These are phyloP conservation scores for Arthrocladium fulminans DNA, from an alignment of 2,329 filamentous ascomycete species.

Conservation along the genomic window DNA sequence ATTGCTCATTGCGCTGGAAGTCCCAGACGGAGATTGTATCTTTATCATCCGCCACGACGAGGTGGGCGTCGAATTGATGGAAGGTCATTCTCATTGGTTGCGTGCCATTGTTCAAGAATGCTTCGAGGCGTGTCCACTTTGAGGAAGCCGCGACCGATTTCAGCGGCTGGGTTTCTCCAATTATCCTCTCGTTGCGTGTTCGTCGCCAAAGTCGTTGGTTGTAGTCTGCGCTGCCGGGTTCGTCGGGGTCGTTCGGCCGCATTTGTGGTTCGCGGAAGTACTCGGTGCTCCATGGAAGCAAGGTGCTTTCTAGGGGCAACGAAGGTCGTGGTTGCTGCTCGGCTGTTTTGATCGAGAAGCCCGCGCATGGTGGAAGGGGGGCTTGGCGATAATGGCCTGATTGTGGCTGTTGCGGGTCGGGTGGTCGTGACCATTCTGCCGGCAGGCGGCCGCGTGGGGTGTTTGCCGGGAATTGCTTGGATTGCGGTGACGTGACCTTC, in stretches of 20 bases:
- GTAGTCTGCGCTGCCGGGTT: slow-evolving; percentile 92
- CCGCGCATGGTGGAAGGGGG: slow-evolving; percentile 68
- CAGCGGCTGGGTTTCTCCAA: slow-evolving; percentile 84
- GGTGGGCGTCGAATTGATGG: slow-evolving; percentile 94
- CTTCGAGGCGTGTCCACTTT: slow-evolving; percentile 75
- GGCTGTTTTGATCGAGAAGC: slow-evolving; percentile 57
- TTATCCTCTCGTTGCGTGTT: slow-evolving; percentile 83
- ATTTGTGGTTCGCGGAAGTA: slow-evolving; percentile 98
- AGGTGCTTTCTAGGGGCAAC: slow-evolving; percentile 71
- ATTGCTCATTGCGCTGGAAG: slow-evolving; percentile 66
- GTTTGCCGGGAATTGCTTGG: slow-evolving; percentile 23
- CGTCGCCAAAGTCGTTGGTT: slow-evolving; percentile 90
- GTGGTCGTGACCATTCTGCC: slow-evolving; percentile 54
- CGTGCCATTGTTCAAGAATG: slow-evolving; percentile 78
- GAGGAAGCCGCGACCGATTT: slow-evolving; percentile 80
- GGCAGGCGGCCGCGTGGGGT: slow-evolving; percentile 44
- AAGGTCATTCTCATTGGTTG: slow-evolving; percentile 92
- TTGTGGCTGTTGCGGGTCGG: slow-evolving; percentile 65
- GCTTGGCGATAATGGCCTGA: slow-evolving; percentile 67
- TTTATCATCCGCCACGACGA: slow-evolving; percentile 85
- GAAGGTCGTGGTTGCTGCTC: slow-evolving; percentile 42
- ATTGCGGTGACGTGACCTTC: slow-evolving; percentile 25
- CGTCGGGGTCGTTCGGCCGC: slow-evolving; percentile 90
- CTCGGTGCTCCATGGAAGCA: slow-evolving; percentile 91
- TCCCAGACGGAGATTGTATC: slow-evolving; percentile 79